Evolutionary conservation across 2,329 filamentous ascomycete genomes (phyloP), one percentile per base, ranked within the genome.

Genomic region (Penicillium hesseltinei): DNA sequence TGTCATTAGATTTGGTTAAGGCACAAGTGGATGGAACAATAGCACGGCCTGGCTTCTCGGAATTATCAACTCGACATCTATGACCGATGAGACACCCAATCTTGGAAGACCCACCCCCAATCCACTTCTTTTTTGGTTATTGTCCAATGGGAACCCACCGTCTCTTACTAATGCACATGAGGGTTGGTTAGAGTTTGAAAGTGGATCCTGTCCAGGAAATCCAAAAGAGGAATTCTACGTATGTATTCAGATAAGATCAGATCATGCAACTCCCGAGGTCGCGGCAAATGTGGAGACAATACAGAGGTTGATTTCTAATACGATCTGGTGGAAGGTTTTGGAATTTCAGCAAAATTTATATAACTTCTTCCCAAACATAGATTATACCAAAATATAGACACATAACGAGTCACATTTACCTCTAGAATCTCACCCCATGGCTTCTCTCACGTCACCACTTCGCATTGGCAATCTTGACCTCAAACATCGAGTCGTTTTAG

Each of bases 401-500:
- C 35, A 38, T 38, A 8, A 36, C 15, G 15, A n/a, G n/a, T 38
- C 0, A 9, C 7, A 17, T 38, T 29, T 29, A 29, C 9, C 27
- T 29, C 17, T n/a, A 9, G 2, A 19, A 38, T 38, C 8, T 9
- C 36, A 38, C 17, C 7, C 8, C 3, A 38, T 38, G 36, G 36
- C 36, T 38, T 38, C 36, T 19, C 36, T 38, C 17, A 10, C 8
- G 17, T 38, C 36, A 38, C 36, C 36, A 19, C 36, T 38, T 38
- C 36, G 36, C 17, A n/a, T 45, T 7, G 45, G 45, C n/a, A 31
- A 33, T 17, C 17, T 71, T 57, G 60, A 68, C 5, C 73, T 82
- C 27, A 64, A 69, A 25, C 74, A 79, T 58, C 78, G 80, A 27
- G 62, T 87, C 36, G 78, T 77, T 33, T 79, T 86, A 75, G 80